These are phyloP conservation scores for Ceratobasidium sp. DNA, from an alignment of 1,284 basidiomycete species.

Conservation along the genomic window DNA sequence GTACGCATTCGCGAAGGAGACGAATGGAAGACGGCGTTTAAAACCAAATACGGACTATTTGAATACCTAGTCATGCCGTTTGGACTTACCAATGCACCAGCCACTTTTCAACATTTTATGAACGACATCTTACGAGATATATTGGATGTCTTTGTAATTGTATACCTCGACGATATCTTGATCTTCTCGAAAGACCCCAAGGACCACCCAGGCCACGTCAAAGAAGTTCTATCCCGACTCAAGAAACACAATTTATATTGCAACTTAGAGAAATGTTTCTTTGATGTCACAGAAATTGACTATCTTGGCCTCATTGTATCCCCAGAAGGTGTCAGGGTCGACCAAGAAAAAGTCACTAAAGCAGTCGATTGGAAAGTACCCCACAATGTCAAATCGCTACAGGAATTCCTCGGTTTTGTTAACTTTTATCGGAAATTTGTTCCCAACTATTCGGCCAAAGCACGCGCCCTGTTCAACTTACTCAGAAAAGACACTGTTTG, in stretches of 20 bases:
- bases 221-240: conserved; percentile 51
- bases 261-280: conserved; percentile 54
- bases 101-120: conserved; percentile 55
- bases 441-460: conserved; percentile 52
- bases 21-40: conserved; percentile 60
- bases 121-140: conserved; percentile 26
- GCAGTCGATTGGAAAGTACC: conserved; percentile 55
- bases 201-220: conserved; percentile 54
- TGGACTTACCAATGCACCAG: conserved; percentile 53
- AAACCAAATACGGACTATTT: conserved; percentile 58
- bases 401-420: conserved; percentile 56
- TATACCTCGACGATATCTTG: conserved; percentile 58
- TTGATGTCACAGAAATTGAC: conserved; percentile 50
- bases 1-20: conserved; percentile 54
- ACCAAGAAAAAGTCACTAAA: conserved; percentile 53
- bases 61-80: conserved; percentile 60
- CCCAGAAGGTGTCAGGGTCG: conserved; percentile 53
- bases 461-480: conserved; percentile 52
- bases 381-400: conserved; percentile 51
- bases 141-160: conserved; percentile 30
- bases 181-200: conserved; percentile 62
- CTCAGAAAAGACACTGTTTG: conserved; percentile 49
- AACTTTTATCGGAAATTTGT: conserved; percentile 53
- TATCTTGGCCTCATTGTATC: conserved; percentile 56
- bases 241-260: conserved; percentile 44